phyloP scores from a whole-genome alignment of 306 rosid genomes.

The Delonix regia region DNA sequence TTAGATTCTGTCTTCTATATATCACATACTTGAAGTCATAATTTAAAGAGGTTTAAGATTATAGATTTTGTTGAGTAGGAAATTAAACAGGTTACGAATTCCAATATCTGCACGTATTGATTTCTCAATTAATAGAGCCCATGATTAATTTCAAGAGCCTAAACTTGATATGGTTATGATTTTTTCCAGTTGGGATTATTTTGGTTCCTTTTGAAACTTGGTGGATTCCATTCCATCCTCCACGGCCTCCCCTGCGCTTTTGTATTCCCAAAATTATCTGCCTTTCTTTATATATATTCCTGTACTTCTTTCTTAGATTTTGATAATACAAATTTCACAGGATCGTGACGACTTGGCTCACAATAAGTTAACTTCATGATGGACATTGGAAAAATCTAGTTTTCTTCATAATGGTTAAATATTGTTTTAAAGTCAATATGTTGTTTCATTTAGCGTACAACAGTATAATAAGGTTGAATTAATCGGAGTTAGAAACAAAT shows the following conservation, averaged over 20 bases:
- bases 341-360: no score
- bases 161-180: not conserved
- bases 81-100: slow-evolving; percentile 39
- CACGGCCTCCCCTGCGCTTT: not conserved
- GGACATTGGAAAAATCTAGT: no score
- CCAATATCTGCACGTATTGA: slow-evolving; percentile 26
- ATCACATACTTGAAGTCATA: slow-evolving; percentile 26
- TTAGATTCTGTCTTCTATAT: slow-evolving; percentile 38
- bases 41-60: slow-evolving; percentile 26
- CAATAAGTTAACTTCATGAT: no score
- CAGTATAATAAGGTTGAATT: no score
- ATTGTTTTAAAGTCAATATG: no score
- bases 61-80: slow-evolving; percentile 45
- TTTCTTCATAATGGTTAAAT: no score
- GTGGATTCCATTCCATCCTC: slow-evolving; percentile 11
- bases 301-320: no score
- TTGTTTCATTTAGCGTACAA: no score
- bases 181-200: slow-evolving; percentile 40
- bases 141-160: slow-evolving; percentile 45
- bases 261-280: slow-evolving; percentile 27
- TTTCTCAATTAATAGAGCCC: slow-evolving; percentile 22
- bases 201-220: slow-evolving; percentile 21
- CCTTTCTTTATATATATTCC: not conserved
- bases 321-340: no score
- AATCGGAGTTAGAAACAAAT: no score